These are phyloP conservation scores for Seminavis robusta DNA, from an alignment of 108 stramenopile species.

Conservation along the genomic window DNA sequence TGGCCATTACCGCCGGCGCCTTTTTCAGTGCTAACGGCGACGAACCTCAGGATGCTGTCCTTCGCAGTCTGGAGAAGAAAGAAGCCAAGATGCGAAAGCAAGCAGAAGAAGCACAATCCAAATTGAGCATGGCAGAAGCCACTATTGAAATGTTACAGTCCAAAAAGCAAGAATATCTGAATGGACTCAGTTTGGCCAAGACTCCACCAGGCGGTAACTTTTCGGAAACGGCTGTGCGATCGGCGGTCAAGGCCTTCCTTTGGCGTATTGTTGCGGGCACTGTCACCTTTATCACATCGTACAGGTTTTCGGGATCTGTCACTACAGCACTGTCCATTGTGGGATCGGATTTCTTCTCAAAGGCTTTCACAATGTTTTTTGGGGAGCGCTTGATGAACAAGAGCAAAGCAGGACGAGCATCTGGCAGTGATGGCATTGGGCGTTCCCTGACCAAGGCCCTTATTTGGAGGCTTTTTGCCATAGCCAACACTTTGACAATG, in stretches of 20 bases:
- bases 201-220: conserved; percentile 40
- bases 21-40: too few relatives aligned
- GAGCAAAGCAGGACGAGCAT: conserved; percentile 67
- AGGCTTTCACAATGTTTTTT: conserved; percentile 92
- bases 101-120: conserved; percentile 46
- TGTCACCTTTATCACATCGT: conserved; percentile 76
- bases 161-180: conserved; percentile 71
- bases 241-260: conserved; percentile 76
- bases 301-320: conserved; percentile 70
- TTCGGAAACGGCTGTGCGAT: conserved; percentile 72
- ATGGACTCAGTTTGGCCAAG: conserved; percentile 29
- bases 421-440: conserved; percentile 72
- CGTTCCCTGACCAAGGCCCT: conserved; percentile 89
- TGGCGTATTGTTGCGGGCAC: conserved; percentile 88
- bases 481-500: conserved; percentile 89
- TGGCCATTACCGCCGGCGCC: too few relatives aligned
- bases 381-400: conserved; percentile 96
- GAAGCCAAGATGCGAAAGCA: conserved; percentile 49
- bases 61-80: conserved; percentile 68
- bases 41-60: conserved; percentile 23
- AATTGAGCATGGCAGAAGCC: conserved; percentile 41
- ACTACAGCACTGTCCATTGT: conserved; percentile 87
- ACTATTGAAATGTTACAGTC: conserved; percentile 42
- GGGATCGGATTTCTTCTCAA: conserved; percentile 92
- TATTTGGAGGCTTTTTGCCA: conserved; percentile 92